A percentile compares a stretch with the other conserved stretches of the same genome.
phyloP scores from a whole-genome alignment of 2,329 filamentous ascomycete genomes.

The Xylariaceae sp. region DNA sequence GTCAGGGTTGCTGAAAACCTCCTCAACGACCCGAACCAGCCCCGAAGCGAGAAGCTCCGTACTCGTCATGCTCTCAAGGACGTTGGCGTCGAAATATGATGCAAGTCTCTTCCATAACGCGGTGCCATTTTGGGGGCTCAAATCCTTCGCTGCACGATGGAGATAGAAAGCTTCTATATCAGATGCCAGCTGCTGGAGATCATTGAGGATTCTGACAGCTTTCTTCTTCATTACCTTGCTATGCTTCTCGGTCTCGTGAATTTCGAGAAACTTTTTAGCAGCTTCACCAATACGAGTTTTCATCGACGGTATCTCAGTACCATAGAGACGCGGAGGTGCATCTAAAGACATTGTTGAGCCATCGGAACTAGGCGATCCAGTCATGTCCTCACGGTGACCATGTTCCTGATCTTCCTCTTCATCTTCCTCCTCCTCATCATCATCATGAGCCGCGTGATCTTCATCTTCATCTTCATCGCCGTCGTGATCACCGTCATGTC shows the following conservation, averaged over 20 bases:
- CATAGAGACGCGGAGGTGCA: slow-evolving; percentile 46
- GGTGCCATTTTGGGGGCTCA: slow-evolving; percentile 50
- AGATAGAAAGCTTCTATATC: slow-evolving; percentile 72
- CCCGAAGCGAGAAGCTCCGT: slow-evolving; percentile 89
- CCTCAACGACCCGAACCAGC: slow-evolving; percentile 77
- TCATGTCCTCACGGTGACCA: slow-evolving; percentile 50
- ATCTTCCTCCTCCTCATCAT: slow-evolving; percentile 51
- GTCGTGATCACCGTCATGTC: slow-evolving; percentile 11
- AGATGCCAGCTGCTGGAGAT: slow-evolving; percentile 65
- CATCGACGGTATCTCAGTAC: slow-evolving; percentile 52
- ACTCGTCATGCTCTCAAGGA: slow-evolving; percentile 89
- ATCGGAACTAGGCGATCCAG: slow-evolving; percentile 65
- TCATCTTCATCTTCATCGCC: slow-evolving; percentile 40
- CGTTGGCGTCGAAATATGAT: slow-evolving; percentile 81
- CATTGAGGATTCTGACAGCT: slow-evolving; percentile 68
- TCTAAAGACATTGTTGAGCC: slow-evolving; percentile 63
- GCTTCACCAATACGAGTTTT: slow-evolving; percentile 69
- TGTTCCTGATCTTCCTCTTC: slow-evolving; percentile 49
- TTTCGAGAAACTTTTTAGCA: slow-evolving; percentile 78
- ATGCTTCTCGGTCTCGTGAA: slow-evolving; percentile 72
- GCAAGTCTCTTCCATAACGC: slow-evolving; percentile 72
- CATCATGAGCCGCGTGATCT: slow-evolving; percentile 46
- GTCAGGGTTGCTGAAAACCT: slow-evolving; percentile 72
- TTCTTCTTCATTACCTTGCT: slow-evolving; percentile 72
- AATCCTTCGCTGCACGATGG: slow-evolving; percentile 44